Conservation (phyloP, 1,284 basidiomycete genomes). For the Cutaneotrichosporon spelunceum region DNA sequence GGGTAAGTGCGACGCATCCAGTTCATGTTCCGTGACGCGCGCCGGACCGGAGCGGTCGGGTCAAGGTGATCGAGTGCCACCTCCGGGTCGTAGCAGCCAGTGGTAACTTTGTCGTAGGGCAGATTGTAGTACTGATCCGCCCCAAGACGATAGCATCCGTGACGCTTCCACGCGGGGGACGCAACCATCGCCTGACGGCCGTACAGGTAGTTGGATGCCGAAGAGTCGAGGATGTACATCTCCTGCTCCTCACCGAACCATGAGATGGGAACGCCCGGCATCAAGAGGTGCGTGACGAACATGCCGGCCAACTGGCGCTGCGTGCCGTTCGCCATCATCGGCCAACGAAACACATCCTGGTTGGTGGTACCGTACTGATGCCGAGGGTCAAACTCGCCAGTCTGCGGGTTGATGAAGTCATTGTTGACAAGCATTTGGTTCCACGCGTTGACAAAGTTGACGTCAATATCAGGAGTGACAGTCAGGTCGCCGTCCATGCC, state of each 20-base stretch:
- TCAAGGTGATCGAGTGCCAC: conserved; percentile 90
- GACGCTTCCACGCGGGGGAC: conserved; percentile 80
- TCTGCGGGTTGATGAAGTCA: conserved; percentile 73
- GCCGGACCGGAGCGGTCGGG: conserved; percentile 72
- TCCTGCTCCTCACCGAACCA: conserved; percentile 86
- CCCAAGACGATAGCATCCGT: conserved; percentile 83
- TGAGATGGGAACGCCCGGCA: conserved; percentile 80
- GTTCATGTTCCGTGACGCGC: conserved; percentile 69
- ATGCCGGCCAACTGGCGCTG: conserved; percentile 68
- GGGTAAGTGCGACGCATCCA: conserved; percentile 66
- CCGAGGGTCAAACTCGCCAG: conserved; percentile 67
- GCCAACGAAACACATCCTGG: conserved; percentile 91
- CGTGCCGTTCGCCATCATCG: conserved; percentile 74
- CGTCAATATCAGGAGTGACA: conserved; percentile 75
- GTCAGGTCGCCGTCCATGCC: conserved; percentile 89
- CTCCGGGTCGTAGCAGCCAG: conserved; percentile 81
- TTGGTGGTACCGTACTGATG: conserved; percentile 88
- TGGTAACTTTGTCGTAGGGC: conserved; percentile 68
- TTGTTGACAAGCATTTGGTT: conserved; percentile 82
- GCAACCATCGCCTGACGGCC: conserved; percentile 87
- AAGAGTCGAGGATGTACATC: conserved; percentile 77
- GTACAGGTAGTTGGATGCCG: conserved; percentile 74
- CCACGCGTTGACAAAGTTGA: conserved; percentile 81
- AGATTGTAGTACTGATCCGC: conserved; percentile 88
- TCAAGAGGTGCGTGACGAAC: conserved; percentile 71